Conservation (phyloP, 1,139 yeast species). For the Hansenula sp. region DNA sequence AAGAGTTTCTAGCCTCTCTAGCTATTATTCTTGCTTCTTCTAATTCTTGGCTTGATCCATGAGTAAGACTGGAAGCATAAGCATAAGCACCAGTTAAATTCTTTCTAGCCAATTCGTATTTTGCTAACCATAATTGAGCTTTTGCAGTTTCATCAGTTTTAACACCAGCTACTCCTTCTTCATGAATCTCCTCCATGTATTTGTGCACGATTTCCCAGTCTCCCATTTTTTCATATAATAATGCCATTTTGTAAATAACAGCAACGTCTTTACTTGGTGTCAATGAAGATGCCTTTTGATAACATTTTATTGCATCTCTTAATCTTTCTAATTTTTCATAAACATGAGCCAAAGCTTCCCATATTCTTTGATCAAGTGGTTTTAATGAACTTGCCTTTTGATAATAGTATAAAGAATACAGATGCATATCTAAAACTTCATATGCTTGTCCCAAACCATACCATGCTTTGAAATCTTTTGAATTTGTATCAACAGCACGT, state of each 20-base stretch:
- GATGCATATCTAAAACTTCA: conserved; percentile 93
- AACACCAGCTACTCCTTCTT: too few species aligned
- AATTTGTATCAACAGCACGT: conserved; percentile 82
- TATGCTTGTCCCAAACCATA: conserved; percentile 98
- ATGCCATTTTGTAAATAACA: conserved; percentile 66
- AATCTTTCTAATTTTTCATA: conserved; percentile 71
- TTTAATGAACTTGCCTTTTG: conserved; percentile 87
- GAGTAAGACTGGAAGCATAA: conserved; percentile 69
- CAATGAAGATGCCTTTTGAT: conserved; percentile 42
- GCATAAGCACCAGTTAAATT: conserved; percentile 68
- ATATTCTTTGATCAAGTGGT: conserved; percentile 89
- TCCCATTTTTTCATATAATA: conserved; percentile 53
- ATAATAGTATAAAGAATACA: conserved; percentile 87
- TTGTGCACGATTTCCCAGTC: conserved; percentile 51
- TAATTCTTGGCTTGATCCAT: conserved; percentile 77
- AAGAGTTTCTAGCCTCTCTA: conserved; percentile 40
- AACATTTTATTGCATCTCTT: conserved; percentile 37
- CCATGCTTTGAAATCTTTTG: conserved; percentile 95
- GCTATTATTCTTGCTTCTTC: conserved; percentile 88
- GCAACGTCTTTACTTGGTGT: conserved; percentile 38
- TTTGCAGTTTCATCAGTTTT: conserved; percentile 73
- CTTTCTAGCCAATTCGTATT: conserved; percentile 51
- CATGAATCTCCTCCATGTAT: conserved; percentile 70
- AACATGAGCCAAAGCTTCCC: conserved; percentile 94
- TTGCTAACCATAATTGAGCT: conserved; percentile 87